These are phyloP conservation scores for Vaccinium vitisidaea DNA, from an alignment of 148 eudicot genomes.

Conservation along the genomic window DNA sequence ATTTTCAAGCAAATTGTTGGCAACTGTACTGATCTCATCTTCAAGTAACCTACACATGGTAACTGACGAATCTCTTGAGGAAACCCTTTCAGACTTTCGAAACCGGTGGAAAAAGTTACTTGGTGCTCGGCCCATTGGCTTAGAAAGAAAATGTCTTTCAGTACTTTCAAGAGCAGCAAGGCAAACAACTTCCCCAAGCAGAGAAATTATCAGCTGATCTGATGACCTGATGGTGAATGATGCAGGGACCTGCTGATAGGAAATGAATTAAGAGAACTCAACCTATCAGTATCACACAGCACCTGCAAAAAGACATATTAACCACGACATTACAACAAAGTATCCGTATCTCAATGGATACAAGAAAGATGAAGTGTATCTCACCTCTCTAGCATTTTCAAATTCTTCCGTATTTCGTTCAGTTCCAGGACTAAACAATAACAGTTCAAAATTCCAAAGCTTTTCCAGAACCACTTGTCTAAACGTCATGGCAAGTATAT, in stretches of 20 bases:
- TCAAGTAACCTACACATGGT: slow-evolving; percentile 46
- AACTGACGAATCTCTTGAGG: slow-evolving; percentile 65
- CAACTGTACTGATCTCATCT: slow-evolving; percentile 63
- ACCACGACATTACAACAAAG: slow-evolving; percentile 39
- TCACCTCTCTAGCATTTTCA: slow-evolving; percentile 78
- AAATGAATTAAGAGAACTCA: slow-evolving; percentile 75
- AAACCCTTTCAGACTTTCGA: slow-evolving; percentile 45
- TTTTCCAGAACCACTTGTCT: slow-evolving; percentile 78
- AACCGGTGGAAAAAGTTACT: slow-evolving; percentile 43
- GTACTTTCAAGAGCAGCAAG: slow-evolving; percentile 59
- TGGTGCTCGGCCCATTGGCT: slow-evolving; percentile 33
- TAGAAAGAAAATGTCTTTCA: slow-evolving; percentile 39
- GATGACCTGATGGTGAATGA: slow-evolving; percentile 67
- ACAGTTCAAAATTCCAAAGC: slow-evolving; percentile 77
- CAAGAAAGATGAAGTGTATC: slow-evolving; percentile 13
- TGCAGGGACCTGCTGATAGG: slow-evolving; percentile 77
- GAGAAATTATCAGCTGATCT: slow-evolving; percentile 54
- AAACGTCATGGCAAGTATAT: slow-evolving; percentile 89
- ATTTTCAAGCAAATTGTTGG: slow-evolving; percentile 52
- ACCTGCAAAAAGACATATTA: slow-evolving; percentile 64
- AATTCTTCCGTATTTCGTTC: slow-evolving; percentile 76
- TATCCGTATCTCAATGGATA: not conserved
- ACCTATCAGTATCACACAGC: slow-evolving; percentile 54
- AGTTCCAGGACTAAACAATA: slow-evolving; percentile 66
- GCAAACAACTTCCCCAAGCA: slow-evolving; percentile 82